Base-by-base conservation (phyloP, 805 yeast species). In the Sugiyamaella floridensis region DNA sequence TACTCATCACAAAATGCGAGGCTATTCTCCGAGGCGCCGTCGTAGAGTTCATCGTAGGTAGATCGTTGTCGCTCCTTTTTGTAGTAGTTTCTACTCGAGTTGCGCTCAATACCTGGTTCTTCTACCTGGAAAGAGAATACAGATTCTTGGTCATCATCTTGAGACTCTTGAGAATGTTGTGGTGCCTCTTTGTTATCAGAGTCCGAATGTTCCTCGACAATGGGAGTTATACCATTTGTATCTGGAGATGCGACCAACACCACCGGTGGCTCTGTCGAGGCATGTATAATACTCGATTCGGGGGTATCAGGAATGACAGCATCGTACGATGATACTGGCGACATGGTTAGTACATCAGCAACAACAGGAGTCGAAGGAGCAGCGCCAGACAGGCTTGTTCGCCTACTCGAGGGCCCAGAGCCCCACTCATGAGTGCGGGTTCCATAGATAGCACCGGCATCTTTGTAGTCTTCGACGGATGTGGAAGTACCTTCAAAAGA, bases 381-480 rank as follows among this genome's bases (percentile, higher is more conserved):
- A 12, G 20, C 3, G 10, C 37, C 37, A 3, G 37, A 32, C 9
- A 32, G 37, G n/a, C 37, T 32, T 32, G 37, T 11, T 10, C n/a
- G 37, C n/a, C 37, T 22, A 22, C 26, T 10, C 9, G 37, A 32
- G 37, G 37, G 37, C 37, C 37, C 37, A 4, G 41, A 32, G 0
- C 79, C 79, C 81, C 81, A 77, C 43, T 75, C 76, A 57, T 76
- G 80, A 11, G 75, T 73, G 32, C 78, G 63, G 12, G 80, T 77
- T 7, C 81, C 81, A 34, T 67, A 68, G 7, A 76, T 76, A 28
- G 55, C 61, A 47, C 57, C 67, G 19, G 56, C 66, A 29, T 47
- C 61, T 48, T 43, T 58, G 48, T 58, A 60, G 2, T 59, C 62
- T 18, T 55, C 58, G 2, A 54, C 43, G 1, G 60, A 52, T 46